A percentile compares a stretch with the other conserved stretches of the same genome.
phyloP scores from a whole-genome alignment of 2,329 filamentous ascomycete genomes.

The Talaromyces sp. region DNA sequence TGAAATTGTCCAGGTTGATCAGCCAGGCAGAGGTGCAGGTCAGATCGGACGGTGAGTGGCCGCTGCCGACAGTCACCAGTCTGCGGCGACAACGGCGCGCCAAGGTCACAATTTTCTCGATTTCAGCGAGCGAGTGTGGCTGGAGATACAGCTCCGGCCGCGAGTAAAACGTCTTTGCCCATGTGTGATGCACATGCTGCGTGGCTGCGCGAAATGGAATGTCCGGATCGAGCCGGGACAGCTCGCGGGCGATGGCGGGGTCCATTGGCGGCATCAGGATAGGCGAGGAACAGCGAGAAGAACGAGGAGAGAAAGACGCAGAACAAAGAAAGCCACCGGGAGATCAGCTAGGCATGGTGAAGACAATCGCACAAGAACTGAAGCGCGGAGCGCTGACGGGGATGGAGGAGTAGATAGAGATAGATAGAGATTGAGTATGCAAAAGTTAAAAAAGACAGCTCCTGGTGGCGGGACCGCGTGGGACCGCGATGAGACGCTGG shows the following conservation, averaged over 20 bases:
- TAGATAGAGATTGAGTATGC: not conserved
- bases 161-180: slow-evolving; percentile 89
- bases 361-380: not conserved
- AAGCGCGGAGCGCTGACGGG: not conserved
- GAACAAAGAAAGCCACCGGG: not conserved
- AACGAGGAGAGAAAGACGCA: not conserved
- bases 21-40: slow-evolving; percentile 95
- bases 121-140: slow-evolving; percentile 71
- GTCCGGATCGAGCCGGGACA: slow-evolving; percentile 54
- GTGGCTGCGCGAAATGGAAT: slow-evolving; percentile 72
- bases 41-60: slow-evolving; percentile 85
- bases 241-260: slow-evolving; percentile 49
- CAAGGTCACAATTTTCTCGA: slow-evolving; percentile 76
- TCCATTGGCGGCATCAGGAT: slow-evolving; percentile 29
- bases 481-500: not conserved
- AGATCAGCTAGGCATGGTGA: not conserved
- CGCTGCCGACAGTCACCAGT: slow-evolving; percentile 81
- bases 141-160: slow-evolving; percentile 87
- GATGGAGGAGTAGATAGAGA: not conserved
- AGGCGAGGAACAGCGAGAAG: not conserved
- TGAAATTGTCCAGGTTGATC: slow-evolving; percentile 83
- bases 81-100: slow-evolving; percentile 77
- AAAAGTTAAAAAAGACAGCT: not conserved
- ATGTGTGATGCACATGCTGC: slow-evolving; percentile 78
- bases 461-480: too few species aligned